Conservation (phyloP, 1,284 basidiomycete genomes). For the Ustilago sp. region DNA sequence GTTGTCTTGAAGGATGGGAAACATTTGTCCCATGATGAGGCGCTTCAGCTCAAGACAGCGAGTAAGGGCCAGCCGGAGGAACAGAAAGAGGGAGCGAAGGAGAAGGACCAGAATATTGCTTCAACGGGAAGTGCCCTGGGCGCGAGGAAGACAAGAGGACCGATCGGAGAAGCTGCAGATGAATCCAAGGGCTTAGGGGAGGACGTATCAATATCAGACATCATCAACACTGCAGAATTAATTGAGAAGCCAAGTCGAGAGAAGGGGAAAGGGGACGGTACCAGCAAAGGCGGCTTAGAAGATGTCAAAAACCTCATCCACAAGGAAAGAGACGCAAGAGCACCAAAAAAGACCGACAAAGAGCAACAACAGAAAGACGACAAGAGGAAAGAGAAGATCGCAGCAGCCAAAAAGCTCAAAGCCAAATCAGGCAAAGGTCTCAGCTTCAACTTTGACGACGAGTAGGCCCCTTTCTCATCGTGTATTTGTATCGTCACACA, state of each 20-base stretch:
- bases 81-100: not conserved
- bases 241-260: not conserved
- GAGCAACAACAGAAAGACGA: conserved; percentile 16
- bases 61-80: not conserved
- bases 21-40: conserved; percentile 53
- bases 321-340: conserved; percentile 6
- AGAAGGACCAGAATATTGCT: conserved; percentile 16
- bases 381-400: conserved; percentile 27
- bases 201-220: conserved; percentile 6
- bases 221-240: not conserved
- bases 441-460: conserved; percentile 51
- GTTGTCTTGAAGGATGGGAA: conserved; percentile 61
- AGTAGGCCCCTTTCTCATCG: conserved; percentile 1
- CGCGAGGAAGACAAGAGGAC: conserved; percentile 6
- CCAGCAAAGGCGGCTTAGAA: conserved; percentile 1
- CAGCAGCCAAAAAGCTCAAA: conserved; percentile 21
- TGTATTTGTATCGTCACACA: not conserved
- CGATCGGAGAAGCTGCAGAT: not conserved
- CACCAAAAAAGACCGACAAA: not conserved
- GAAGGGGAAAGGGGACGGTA: not conserved
- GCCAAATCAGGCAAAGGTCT: conserved; percentile 44
- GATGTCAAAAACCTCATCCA: conserved; percentile 42
- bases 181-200: not conserved
- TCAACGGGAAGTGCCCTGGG: not conserved
- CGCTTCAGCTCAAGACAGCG: conserved; percentile 6